Base-by-base conservation (phyloP, 352 stramenopile genomes). In the Pythium aristosporum region DNA sequence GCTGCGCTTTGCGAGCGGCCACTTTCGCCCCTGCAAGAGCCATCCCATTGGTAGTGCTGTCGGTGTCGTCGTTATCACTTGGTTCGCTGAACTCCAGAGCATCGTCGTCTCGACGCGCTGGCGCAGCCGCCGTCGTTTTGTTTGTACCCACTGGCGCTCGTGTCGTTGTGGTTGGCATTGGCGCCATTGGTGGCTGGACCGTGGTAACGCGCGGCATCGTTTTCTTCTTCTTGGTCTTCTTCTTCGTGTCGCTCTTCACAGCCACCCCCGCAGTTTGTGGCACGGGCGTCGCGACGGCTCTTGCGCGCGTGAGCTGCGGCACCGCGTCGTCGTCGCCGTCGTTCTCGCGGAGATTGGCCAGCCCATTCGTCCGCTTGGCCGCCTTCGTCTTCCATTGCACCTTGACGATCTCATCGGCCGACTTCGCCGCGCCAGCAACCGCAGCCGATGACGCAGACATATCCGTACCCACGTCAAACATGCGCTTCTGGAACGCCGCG, bases 381-480 rank as follows among this genome's bases (percentile, higher is more conserved):
- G 57, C 54, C 56, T 68, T 69, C 7, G 61, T 50, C 42, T 74
- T 89, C 63, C 79, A 84, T 67, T 79, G 69, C 34, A 85, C 75
- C 13, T 71, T 58, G 7, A 75, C 69, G 32, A 78, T 65, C 1
- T 63, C 55, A 16, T 84, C 73, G 1, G 69, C 71, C 2, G 21
- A 10, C 1, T 20, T 30, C 10, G 20, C 8, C 34, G 56, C 30
- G 12, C 10, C 6, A 4, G 21, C n/a, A 39, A 67, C 59, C 3
- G 42, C 47, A 20, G 60, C 43, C 18, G 47, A 44, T 30, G 60
- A 34, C 44, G 58, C 57, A 49, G 25, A 30, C 3, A 30, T 30
- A 30, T 70, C 58, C 47, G 61, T 53, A 23, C 68, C 73, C 18
- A 76, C 37, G 37, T 88, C 76, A 56, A 92, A 90, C 77, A 92